Evolutionary conservation across 2,329 filamentous ascomycete species (phyloP), one percentile per base, ranked within the genome.

Genomic region (Xylariaceae sp.): DNA sequence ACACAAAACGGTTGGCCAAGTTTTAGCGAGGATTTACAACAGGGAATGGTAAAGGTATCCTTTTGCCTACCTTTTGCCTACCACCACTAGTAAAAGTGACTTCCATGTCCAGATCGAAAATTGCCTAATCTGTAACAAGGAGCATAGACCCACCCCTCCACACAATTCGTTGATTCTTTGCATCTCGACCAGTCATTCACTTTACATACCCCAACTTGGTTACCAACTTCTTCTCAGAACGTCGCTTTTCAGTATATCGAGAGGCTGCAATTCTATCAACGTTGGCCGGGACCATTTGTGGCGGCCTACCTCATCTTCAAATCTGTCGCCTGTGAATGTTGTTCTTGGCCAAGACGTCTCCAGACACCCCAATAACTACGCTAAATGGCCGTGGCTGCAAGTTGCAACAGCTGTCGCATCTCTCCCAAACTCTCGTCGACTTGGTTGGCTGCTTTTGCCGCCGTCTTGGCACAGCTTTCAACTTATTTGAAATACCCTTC

Each of bases 181-280:
- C 48, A 57, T 65, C 54, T 50, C 54, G 48, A 59, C 66, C 67
- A 68, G 64, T 67, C 64, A 65, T 60, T 56, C 21, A 21, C 50
- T 26, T 50, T 14, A 23, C 52, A 56, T 47, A 52, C 57, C 58
- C 60, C 57, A 42, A 61, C 44, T 57, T 23, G 64, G 64, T 61
- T 7, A 37, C 32, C 5, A 10, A 37, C 6, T 37, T 37, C 32
- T 37, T 37, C 32, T 54, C 48, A 56, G 26, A 57, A 61, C 57
- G 19, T 60, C 57, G 12, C 14, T 16, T 4, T 37, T 10, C 12
- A 57, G 52, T 49, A 50, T 63, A 57, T 64, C 53, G 51, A 62
- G 45, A 54, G 53, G 54, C 61, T 62, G 48, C 29, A 44, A 56
- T 52, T 52, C 48, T 53, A 56, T 62, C 54, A 63, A 59, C 43